phyloP scores from a whole-genome alignment of 495 filamentous ascomycete genomes.

The Collariella sp. region DNA sequence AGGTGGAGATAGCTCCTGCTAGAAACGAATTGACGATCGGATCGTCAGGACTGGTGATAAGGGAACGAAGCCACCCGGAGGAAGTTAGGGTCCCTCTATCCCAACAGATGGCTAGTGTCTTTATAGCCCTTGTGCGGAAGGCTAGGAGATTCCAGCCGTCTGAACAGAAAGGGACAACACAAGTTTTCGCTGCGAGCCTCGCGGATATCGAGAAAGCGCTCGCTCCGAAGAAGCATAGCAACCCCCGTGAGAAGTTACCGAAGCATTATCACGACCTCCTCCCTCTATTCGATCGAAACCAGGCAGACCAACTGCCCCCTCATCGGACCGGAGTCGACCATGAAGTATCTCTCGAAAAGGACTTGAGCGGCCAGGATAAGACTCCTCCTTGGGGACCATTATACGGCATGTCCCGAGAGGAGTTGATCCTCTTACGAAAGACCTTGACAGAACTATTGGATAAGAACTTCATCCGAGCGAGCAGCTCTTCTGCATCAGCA shows the following conservation, averaged over 20 bases:
- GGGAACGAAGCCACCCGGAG: not conserved
- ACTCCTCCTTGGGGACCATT: not conserved
- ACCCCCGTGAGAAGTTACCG: not conserved
- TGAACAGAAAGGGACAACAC: too few species aligned
- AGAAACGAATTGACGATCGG: not conserved
- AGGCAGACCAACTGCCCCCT: not conserved
- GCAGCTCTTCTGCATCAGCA: slow-evolving; percentile 8
- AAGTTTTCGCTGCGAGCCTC: not conserved
- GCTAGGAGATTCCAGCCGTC: too few species aligned
- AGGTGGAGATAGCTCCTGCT: not conserved
- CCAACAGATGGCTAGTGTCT: not conserved
- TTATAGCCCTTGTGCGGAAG: too few species aligned
- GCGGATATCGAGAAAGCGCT: not conserved
- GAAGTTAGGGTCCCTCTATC: not conserved
- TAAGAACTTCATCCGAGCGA: slow-evolving; percentile 8
- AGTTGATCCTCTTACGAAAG: slow-evolving; percentile 17
- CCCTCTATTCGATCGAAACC: not conserved
- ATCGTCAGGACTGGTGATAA: not conserved
- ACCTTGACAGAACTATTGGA: slow-evolving; percentile 3
- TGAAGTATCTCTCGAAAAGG: not conserved
- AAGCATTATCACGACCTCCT: not conserved
- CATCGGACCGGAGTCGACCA: not conserved
- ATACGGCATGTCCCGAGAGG: slow-evolving; percentile 22
- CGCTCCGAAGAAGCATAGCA: not conserved
- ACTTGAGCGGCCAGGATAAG: not conserved